A percentile compares a stretch with the other conserved stretches of the same genome.
phyloP scores from a whole-genome alignment of 805 yeast genomes.

The Soucietia sequanensis region DNA sequence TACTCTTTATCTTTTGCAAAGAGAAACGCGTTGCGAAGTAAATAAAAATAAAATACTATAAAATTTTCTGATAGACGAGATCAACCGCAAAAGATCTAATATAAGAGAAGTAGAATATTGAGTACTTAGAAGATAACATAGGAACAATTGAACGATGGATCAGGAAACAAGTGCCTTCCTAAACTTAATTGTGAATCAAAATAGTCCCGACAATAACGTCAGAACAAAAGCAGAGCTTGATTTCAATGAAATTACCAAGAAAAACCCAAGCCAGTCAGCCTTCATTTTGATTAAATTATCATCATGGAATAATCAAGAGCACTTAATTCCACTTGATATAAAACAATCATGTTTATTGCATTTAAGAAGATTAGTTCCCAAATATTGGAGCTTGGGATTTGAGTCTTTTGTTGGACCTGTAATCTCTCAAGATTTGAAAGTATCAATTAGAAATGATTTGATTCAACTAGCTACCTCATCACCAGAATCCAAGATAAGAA shows the following conservation, averaged over 20 bases:
- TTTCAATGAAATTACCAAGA: slow-evolving; percentile 40
- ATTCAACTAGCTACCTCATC: slow-evolving; percentile 44
- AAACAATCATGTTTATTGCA: slow-evolving; percentile 68
- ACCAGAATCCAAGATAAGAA: slow-evolving; percentile 58
- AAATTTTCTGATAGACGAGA: too few relatives aligned
- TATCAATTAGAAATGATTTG: slow-evolving; percentile 47
- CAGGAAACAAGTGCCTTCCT: too few relatives aligned
- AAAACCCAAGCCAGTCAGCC: slow-evolving; percentile 51
- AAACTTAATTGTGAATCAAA: slow-evolving; percentile 25
- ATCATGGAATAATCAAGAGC: too few relatives aligned
- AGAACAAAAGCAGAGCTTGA: slow-evolving; percentile 53
- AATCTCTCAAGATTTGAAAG: slow-evolving; percentile 52
- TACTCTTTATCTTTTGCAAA: too few relatives aligned
- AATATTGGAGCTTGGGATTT: slow-evolving; percentile 83
- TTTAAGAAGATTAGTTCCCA: slow-evolving; percentile 64
- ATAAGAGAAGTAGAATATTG: too few relatives aligned
- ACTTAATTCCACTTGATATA: slow-evolving; percentile 26
- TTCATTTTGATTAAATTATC: slow-evolving; percentile 45
- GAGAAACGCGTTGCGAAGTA: too few relatives aligned
- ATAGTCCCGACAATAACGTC: slow-evolving; percentile 47
- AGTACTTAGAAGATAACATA: background rate
- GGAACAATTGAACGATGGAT: slow-evolving; percentile 4
- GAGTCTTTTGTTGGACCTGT: slow-evolving; percentile 71
- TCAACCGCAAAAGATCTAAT: too few relatives aligned
- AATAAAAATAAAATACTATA: too few relatives aligned